Percentiles rank a stretch among this genome's conserved stretches.
phyloP scores from a whole-genome alignment of 768 basidiomycete genomes.

The Dacryopinax spathularia region DNA sequence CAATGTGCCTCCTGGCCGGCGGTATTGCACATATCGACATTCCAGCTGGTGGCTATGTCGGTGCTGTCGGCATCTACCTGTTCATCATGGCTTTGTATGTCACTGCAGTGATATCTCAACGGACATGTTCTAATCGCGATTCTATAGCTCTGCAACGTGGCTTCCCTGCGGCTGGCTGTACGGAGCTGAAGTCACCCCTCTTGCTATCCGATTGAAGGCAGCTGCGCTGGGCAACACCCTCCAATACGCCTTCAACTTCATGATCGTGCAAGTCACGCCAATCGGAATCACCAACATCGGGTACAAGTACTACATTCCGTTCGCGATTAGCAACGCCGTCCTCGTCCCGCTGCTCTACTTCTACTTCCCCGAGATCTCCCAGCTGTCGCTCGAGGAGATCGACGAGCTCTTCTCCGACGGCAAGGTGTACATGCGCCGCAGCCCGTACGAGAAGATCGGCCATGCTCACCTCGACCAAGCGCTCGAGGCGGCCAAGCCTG shows the following conservation, averaged over 20 bases:
- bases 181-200: conserved; percentile 10
- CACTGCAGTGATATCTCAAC: neutral
- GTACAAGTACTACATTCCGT: conserved; percentile 13
- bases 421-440: conserved; percentile 10
- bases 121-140: conserved; percentile 7
- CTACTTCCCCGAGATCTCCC: conserved; percentile 15
- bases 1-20: conserved; percentile 9
- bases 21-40: conserved; percentile 8
- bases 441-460: neutral
- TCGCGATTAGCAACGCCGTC: conserved; percentile 11
- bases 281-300: conserved; percentile 12
- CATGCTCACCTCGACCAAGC: conserved; percentile 1
- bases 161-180: conserved; percentile 14
- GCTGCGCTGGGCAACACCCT: conserved; percentile 11
- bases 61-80: conserved; percentile 13
- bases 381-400: conserved; percentile 15
- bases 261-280: conserved; percentile 15
- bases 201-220: conserved; percentile 12
- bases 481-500: neutral
- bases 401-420: conserved; percentile 14
- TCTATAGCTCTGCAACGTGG: conserved; percentile 8
- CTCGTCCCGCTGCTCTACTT: conserved; percentile 11
- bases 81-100: neutral
- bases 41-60: conserved; percentile 11
- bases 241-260: conserved; percentile 12